Evolutionary conservation across 805 yeast species (phyloP), one percentile per base, ranked within the genome.

Genomic region (Yarrowia phangngaensis): DNA sequence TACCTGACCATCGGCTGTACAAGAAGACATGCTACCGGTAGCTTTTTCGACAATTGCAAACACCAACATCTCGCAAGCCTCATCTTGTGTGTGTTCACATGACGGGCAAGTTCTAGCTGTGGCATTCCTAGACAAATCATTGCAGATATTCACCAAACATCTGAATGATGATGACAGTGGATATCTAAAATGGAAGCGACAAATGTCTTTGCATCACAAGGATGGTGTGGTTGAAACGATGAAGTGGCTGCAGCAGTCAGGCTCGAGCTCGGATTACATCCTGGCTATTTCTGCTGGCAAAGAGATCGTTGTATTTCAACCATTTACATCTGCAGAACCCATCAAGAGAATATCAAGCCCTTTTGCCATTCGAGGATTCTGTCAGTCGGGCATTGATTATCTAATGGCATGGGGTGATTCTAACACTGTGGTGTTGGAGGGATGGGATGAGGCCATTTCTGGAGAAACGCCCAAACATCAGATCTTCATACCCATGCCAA

Each of bases 181-280:
- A n/a, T n/a, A n/a, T n/a, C n/a, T n/a, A n/a, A n/a, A n/a, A 3
- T 36, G 43, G 43, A 16, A 16, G 2, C 30, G 43, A 3, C 31
- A 38, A 17, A 38, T 38, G 45, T 26, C 45, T 4, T 13, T 38
- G 7, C 27, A 13, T 13, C 45, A 38, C 31, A 38, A 38, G 8
- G 45, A 27, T 5, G 45, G 45, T 2, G 32, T 27, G 4, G 32
- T 38, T 13, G 32, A 17, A 6, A 20, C 13, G 2, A 26, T 38
- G 24, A 17, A 32, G 5, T 38, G 45, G 45, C 24, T 38, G 12
- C 15, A n/a, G 8, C 6, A 9, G 31, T 13, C 11, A 8, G 24
- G 14, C 8, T 19, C 13, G 32, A 19, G 26, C 24, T 7, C 9
- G 9, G 14, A 20, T 13, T 20, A 9, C 11, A 38, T 32, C 2